These are phyloP conservation scores for Alternaria conjuncta DNA, from an alignment of 2,329 filamentous ascomycete genomes.

Conservation along the genomic window DNA sequence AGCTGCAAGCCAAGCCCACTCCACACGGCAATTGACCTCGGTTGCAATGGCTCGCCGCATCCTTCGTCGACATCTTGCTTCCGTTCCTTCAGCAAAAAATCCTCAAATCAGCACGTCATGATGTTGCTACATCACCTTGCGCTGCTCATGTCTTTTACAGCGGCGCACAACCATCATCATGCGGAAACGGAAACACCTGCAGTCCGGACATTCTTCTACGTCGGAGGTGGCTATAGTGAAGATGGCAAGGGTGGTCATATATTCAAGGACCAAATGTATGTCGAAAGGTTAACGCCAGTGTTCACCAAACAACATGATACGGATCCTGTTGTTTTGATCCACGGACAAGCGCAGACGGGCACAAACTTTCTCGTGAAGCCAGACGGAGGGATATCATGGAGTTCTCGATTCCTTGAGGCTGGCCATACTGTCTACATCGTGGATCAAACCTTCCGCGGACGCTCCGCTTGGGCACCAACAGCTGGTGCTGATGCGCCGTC, in stretches of 20 bases:
- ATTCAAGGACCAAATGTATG: conserved; percentile 31
- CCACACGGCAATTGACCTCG: background rate
- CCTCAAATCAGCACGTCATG: background rate
- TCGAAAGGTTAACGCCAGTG: conserved; percentile 11
- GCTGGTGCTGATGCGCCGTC: conserved; percentile 1
- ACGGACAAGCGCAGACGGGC: conserved; percentile 23
- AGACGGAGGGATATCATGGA: conserved; percentile 58
- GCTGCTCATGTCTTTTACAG: background rate
- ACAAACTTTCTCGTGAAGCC: conserved; percentile 51
- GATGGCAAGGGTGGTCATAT: conserved; percentile 17
- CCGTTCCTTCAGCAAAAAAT: background rate
- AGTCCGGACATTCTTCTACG: conserved; percentile 23
- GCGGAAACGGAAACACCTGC: conserved; percentile 1
- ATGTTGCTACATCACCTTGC: background rate
- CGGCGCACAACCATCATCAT: background rate
- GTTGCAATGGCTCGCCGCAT: background rate
- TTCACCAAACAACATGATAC: background rate
- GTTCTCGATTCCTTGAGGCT: conserved; percentile 53
- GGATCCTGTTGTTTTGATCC: conserved; percentile 16
- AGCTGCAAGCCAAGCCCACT: background rate
- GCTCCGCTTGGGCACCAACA: conserved; percentile 45
- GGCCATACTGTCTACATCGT: conserved; percentile 58
- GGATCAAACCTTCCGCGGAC: conserved; percentile 55
- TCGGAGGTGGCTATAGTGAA: conserved; percentile 23
- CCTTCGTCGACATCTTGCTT: background rate